These are phyloP conservation scores for Colletotrichum tamarilloi DNA, from an alignment of 2,329 filamentous ascomycete species.

Conservation along the genomic window DNA sequence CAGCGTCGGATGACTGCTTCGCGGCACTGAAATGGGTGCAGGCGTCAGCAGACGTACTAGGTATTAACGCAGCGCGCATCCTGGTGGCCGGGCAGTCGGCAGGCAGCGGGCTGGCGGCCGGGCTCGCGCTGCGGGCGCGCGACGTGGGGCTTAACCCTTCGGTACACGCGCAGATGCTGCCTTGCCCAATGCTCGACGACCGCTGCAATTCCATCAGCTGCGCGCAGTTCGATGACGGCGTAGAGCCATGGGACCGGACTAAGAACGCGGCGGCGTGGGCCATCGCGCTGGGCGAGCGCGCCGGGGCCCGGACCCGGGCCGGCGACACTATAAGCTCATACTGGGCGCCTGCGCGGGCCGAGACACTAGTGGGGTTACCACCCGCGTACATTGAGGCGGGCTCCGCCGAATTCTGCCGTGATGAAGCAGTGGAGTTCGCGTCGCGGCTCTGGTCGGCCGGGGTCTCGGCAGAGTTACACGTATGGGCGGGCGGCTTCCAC, in stretches of 20 bases:
- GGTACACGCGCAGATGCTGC: constrained; percentile 39
- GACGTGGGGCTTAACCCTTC: constrained; percentile 31
- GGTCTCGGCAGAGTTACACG: constrained; percentile 53
- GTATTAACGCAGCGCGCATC: constrained; percentile 35
- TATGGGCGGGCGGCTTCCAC: constrained; percentile 55
- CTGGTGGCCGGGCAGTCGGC: constrained; percentile 36
- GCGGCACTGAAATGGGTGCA: constrained; percentile 37
- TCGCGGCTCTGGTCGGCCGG: constrained; percentile 50
- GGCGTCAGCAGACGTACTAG: constrained; percentile 29
- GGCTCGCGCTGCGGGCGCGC: constrained; percentile 32
- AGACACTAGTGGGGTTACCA: constrained; percentile 36
- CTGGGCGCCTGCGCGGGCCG: constrained; percentile 35
- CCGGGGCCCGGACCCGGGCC: neutral
- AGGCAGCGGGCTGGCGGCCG: constrained; percentile 1
- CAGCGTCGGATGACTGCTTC: constrained; percentile 37
- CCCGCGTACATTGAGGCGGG: constrained; percentile 38
- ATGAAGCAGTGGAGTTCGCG: constrained; percentile 42
- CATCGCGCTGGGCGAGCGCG: constrained; percentile 24
- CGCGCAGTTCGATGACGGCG: constrained; percentile 38
- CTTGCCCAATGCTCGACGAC: constrained; percentile 40
- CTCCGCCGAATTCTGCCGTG: constrained; percentile 39
- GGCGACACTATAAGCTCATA: constrained; percentile 34
- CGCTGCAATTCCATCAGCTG: constrained; percentile 35
- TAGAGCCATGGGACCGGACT: constrained; percentile 34
- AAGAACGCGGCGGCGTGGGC: constrained; percentile 36